Base-by-base conservation (phyloP, 306 rosid species). In the Pyrus pyrifolia region DNA sequence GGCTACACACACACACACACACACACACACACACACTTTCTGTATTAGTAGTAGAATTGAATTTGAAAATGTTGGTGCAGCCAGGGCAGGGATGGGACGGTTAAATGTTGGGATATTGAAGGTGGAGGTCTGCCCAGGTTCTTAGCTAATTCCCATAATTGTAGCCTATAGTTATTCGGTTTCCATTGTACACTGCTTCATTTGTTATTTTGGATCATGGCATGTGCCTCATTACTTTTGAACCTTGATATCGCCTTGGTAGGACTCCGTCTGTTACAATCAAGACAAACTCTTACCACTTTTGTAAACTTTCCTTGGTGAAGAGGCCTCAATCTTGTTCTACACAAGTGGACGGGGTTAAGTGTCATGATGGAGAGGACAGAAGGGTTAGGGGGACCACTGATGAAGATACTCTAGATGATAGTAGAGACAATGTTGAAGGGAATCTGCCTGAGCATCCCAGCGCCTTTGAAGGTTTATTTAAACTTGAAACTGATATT, bases 81-180 rank as follows among this genome's bases (percentile, higher is more conserved):
- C 86, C 99, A 92, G 90, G 97, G 99, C 45, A 95, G 97, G 84
- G 99, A 95, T 86, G 99, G 97, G 76, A 90, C 97, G 30, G 88
- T 92, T 8, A 95, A 95, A 86, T 80, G 89, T 82, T 95, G 99
- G 99, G 92, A 92, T 73, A 80, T 92, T 46, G 85, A 74, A 79
- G 89, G 85, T 53, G 88, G 96, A 66, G 89, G 85, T 76, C 66
- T 95, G 72, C 89, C 97, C 67, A 87, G 98, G 98, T 95, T 78
- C 40, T 14, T 7, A n/a, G 53, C 38, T 38, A 52, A 79, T 79
- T 63, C 44, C 57, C 55, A 49, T 49, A 15, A n/a, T 38, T 59
- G 12, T 59, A 27, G 76, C 29, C 4, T 31, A 7, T 9, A 4
- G 18, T 33, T 72, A 14, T 57, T 58, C 1, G 18, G 11, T 23